phyloP scores from a whole-genome alignment of 768 basidiomycete genomes.

The Pleurotus ostreatus region DNA sequence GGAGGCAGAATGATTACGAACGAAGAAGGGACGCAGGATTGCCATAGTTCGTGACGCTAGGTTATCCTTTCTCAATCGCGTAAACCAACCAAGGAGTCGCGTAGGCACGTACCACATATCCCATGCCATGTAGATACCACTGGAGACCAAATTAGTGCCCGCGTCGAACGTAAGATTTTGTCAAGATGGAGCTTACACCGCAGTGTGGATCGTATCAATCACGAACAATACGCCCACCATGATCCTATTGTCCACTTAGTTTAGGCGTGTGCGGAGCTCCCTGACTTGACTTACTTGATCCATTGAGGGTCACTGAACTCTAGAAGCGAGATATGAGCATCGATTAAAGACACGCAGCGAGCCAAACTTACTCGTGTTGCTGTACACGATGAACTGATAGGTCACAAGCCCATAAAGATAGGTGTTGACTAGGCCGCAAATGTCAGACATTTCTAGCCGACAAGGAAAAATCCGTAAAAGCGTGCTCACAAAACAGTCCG shows the following conservation, averaged over 20 bases:
- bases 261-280: neutral
- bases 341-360: neutral
- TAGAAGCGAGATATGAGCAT: constrained; percentile 11
- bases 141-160: constrained; percentile 10
- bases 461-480: neutral
- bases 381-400: constrained; percentile 34
- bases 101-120: constrained; percentile 22
- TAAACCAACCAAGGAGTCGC: neutral
- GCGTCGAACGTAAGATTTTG: constrained; percentile 1
- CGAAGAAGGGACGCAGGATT: constrained; percentile 32
- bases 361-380: constrained; percentile 23
- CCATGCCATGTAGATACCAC: constrained; percentile 30
- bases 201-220: constrained; percentile 33
- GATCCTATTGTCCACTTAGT: constrained; percentile 14
- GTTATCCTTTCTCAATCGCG: neutral
- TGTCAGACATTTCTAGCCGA: neutral
- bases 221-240: constrained; percentile 29
- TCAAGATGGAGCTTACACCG: constrained; percentile 22
- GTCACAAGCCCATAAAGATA: constrained; percentile 31
- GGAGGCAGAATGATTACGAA: constrained; percentile 11
- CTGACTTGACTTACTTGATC: constrained; percentile 23
- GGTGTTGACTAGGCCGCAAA: constrained; percentile 18
- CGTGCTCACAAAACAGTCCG: constrained; percentile 21
- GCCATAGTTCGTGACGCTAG: constrained; percentile 35
- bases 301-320: constrained; percentile 34